Evolutionary conservation across 78 protist genomes (phyloP).

Genomic region (Trichosphaerium sp.): DNA sequence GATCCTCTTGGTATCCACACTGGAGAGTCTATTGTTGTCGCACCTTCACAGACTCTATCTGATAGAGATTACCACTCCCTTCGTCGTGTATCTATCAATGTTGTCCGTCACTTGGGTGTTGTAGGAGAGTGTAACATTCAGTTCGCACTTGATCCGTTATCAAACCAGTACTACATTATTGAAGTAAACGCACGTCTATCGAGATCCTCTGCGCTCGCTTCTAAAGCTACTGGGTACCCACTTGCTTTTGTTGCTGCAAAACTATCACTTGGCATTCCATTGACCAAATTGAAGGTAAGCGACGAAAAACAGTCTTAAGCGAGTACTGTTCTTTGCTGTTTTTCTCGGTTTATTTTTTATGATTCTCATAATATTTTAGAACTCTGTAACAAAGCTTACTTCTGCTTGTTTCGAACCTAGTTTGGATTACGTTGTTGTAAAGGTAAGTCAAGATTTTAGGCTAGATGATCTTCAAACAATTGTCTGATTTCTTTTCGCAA

Average conservation of each 20-base stretch:
- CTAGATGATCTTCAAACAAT: not conserved
- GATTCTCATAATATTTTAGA: constrained; percentile 24
- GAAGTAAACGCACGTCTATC: constrained; percentile 94
- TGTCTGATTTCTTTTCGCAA: not conserved
- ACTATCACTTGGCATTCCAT: constrained; percentile 72
- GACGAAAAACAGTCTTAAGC: constrained; percentile 8
- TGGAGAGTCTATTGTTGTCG: constrained; percentile 96
- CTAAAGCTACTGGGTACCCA: constrained; percentile 97
- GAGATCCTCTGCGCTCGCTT: constrained; percentile 89
- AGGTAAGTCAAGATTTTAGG: no score
- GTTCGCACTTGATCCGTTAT: constrained; percentile 89
- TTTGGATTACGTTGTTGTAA: constrained; percentile 90
- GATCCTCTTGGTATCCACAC: constrained; percentile 97
- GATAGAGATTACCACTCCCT: constrained; percentile 91
- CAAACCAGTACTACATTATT: constrained; percentile 67
- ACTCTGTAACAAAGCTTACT: constrained; percentile 77
- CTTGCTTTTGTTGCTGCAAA: constrained; percentile 92
- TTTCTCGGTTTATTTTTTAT: not conserved
- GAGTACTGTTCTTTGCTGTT: not conserved
- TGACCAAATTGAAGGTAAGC: constrained; percentile 49
- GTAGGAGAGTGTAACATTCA: constrained; percentile 98
- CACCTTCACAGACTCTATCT: constrained; percentile 93
- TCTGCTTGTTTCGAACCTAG: constrained; percentile 94
- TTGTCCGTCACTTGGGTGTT: constrained; percentile 88
- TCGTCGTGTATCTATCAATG: constrained; percentile 71